Evolutionary conservation across 225 moss, liverwort and hornwort genomes (phyloP), one percentile per base, ranked within the genome.

Genomic region (Antitrichia curtipendula): DNA sequence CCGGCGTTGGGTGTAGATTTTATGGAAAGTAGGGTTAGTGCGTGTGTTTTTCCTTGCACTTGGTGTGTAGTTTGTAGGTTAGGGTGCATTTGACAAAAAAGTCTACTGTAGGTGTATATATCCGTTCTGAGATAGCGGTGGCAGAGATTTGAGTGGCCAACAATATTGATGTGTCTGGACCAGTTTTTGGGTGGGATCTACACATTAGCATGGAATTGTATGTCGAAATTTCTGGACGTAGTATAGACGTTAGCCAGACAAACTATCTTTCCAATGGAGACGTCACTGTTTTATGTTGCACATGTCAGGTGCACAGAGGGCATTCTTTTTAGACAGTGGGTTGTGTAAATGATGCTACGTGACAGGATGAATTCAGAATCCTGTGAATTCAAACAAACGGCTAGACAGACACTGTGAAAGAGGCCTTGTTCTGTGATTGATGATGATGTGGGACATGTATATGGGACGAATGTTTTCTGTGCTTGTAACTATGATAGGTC

Each of bases 401-500:
- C 83, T 91, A 86, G 91, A 74, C 86, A 73, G 88, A 65, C 38
- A 83, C 80, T 83, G 74, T 83, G 83, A 85, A 77, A 87, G 81
- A 78, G 87, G 86, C 82, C 75, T 73, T 66, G 68, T 75, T 36
- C 80, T 87, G 68, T 86, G 85, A 71, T 80, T 89, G 85, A 87
- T 84, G 90, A 89, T 85, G 85, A 79, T 90, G 79, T 62, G 89
- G 87, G 87, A 78, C 49, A 90, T 89, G 92, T 84, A 84, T 89
- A 87, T 92, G 87, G 89, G 72, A 84, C 68, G 57, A 85, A 87
- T 75, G 85, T 84, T 58, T 90, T 70, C 79, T 90, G 74, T 92
- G 89, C 60, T 84, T 87, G 82, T 85, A 87, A 87, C 82, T 82
- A 89, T 73, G 47, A 83, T 92, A 89, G 92, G 88, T 91, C 89